These are phyloP conservation scores for Angomonas desouzai DNA, from an alignment of 208 protist genomes.

Conservation along the genomic window DNA sequence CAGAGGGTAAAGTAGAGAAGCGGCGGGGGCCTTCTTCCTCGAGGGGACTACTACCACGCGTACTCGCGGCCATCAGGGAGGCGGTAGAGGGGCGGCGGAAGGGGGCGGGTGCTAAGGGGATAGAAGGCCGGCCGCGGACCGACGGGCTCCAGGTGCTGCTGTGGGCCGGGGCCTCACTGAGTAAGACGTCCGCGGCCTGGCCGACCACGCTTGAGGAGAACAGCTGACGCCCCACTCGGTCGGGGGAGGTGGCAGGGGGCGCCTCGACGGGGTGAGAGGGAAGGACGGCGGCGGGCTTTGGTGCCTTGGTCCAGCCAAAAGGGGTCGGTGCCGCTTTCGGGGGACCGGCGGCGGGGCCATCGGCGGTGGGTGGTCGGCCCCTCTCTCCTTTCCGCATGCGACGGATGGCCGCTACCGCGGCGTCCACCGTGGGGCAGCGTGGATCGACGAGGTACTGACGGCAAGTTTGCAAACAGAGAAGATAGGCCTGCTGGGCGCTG, in stretches of 20 bases:
- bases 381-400: slow-evolving; percentile 11
- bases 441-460: slow-evolving; percentile 54
- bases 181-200: neutral
- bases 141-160: slow-evolving; percentile 1
- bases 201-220: neutral
- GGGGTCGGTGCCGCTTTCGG: neutral
- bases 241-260: neutral
- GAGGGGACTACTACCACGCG: neutral
- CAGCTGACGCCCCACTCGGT: neutral
- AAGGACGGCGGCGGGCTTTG: too few relatives aligned
- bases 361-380: neutral
- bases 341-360: neutral
- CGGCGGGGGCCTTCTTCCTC: neutral
- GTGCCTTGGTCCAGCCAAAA: slow-evolving; percentile 6
- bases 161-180: neutral
- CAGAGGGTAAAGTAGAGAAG: neutral
- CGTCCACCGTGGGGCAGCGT: slow-evolving; percentile 57
- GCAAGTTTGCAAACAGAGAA: slow-evolving; percentile 25
- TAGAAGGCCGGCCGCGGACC: neutral
- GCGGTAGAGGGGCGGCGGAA: slow-evolving; percentile 4
- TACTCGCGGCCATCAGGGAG: neutral
- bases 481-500: slow-evolving; percentile 47
- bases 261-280: too few relatives aligned
- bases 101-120: neutral
- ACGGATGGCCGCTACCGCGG: slow-evolving; percentile 52